phyloP scores from a whole-genome alignment of 129 eudicot genomes.

The Saussurea involucrata region DNA sequence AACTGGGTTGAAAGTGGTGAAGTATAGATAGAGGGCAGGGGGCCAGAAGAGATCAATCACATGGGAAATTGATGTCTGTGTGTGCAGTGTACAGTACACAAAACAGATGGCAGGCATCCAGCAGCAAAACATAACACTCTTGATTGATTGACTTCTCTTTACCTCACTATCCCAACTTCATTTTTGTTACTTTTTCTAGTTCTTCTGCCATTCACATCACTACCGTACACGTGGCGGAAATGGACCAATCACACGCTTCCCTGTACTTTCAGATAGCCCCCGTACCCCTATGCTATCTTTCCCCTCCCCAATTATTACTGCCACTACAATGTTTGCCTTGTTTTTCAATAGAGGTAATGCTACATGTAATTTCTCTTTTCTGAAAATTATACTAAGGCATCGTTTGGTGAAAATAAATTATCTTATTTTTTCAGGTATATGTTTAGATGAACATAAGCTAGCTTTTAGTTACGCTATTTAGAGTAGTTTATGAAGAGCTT shows the following conservation, averaged over 20 bases:
- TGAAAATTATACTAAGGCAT: no score
- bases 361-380: no score
- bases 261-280: constrained; percentile 27
- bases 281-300: constrained; percentile 25
- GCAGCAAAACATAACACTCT: not conserved
- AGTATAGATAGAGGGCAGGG: constrained; percentile 6
- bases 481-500: no score
- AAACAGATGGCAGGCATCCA: constrained; percentile 16
- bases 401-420: no score
- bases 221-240: constrained; percentile 25
- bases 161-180: not conserved
- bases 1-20: constrained; percentile 14
- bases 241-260: constrained; percentile 11
- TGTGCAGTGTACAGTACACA: constrained; percentile 16
- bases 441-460: no score
- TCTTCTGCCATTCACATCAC: constrained; percentile 4
- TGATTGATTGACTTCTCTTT: constrained; percentile 27
- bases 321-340: constrained; percentile 3
- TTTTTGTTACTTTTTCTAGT: not conserved
- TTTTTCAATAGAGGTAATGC: no score
- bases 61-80: constrained; percentile 34
- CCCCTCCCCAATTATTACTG: constrained; percentile 27
- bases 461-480: no score
- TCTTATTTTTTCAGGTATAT: no score
- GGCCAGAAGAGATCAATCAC: constrained; percentile 25